Evolutionary conservation across 768 basidiomycete species (phyloP).

Genomic region (Kwoniella dejecticola): DNA sequence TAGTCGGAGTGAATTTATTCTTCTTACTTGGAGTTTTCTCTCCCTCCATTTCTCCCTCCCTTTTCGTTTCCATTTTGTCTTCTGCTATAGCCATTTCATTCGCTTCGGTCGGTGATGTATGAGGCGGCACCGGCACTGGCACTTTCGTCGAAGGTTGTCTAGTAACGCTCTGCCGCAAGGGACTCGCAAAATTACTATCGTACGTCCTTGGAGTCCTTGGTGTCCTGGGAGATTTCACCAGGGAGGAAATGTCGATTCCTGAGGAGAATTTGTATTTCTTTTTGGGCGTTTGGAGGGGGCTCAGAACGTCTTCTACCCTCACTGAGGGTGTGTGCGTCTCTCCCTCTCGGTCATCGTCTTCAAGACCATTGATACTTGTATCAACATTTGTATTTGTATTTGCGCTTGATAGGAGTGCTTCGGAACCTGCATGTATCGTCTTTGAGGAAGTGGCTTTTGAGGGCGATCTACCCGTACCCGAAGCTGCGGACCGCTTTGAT

Average conservation of each 20-base stretch:
- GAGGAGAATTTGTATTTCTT: slow-evolving; percentile 41
- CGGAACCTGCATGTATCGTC: no score
- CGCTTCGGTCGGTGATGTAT: background rate
- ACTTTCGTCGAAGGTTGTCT: slow-evolving; percentile 11
- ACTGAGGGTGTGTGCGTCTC: background rate
- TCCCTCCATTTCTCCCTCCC: slow-evolving; percentile 1
- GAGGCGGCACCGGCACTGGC: background rate
- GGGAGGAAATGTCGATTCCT: slow-evolving; percentile 34
- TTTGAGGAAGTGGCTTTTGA: no score
- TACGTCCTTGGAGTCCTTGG: background rate
- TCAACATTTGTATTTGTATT: background rate
- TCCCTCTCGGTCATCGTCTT: background rate
- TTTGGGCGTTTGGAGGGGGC: slow-evolving; percentile 33
- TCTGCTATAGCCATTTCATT: background rate
- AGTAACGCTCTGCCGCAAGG: slow-evolving; percentile 39
- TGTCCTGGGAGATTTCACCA: slow-evolving; percentile 13
- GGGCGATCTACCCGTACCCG: no score
- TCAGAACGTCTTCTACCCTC: slow-evolving; percentile 4
- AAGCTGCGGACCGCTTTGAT: no score
- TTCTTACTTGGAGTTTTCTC: slow-evolving; percentile 39
- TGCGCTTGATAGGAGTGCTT: no score
- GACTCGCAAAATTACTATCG: slow-evolving; percentile 30
- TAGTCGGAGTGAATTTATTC: slow-evolving; percentile 23
- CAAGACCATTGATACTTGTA: background rate
- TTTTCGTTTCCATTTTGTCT: background rate